Percentiles rank a stretch among this genome's conserved stretches.
These are phyloP conservation scores for Uronychia setigera DNA, from an alignment of 73 alveolate genomes.

Conservation along the genomic window DNA sequence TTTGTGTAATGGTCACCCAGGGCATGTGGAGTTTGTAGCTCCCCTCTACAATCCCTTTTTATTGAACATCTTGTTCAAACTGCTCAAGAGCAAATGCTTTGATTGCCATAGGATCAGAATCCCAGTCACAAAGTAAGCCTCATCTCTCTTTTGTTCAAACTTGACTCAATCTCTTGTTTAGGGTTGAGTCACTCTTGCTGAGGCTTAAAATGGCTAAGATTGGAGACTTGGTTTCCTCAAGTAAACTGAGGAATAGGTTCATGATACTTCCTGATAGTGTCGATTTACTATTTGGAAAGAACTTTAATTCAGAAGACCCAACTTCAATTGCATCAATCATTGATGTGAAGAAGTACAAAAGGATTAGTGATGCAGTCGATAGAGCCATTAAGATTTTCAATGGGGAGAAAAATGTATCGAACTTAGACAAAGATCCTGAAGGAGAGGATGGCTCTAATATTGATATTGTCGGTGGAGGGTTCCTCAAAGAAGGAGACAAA, in stretches of 20 bases:
- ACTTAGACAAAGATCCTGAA: not conserved
- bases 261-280: conserved; percentile 21
- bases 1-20: conserved; percentile 86
- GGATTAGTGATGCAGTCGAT: not conserved
- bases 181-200: conserved; percentile 33
- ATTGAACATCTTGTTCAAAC: conserved; percentile 65
- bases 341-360: not conserved
- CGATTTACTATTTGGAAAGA: not conserved
- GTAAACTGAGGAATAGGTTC: conserved; percentile 15
- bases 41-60: conserved; percentile 86
- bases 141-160: no score
- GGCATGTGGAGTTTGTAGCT: conserved; percentile 77
- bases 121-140: conserved; percentile 12
- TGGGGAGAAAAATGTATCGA: not conserved
- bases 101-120: conserved; percentile 70
- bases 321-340: not conserved
- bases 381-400: not conserved
- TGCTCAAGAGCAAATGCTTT: conserved; percentile 72
- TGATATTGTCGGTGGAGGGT: not conserved
- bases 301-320: not conserved
- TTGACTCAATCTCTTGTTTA: no score
- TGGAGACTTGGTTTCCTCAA: conserved; percentile 48
- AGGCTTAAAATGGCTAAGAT: conserved; percentile 47
- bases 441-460: not conserved
- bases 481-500: not conserved